phyloP scores from a whole-genome alignment of 2,329 filamentous ascomycete genomes.

The Pseudogymnoascus sp. region DNA sequence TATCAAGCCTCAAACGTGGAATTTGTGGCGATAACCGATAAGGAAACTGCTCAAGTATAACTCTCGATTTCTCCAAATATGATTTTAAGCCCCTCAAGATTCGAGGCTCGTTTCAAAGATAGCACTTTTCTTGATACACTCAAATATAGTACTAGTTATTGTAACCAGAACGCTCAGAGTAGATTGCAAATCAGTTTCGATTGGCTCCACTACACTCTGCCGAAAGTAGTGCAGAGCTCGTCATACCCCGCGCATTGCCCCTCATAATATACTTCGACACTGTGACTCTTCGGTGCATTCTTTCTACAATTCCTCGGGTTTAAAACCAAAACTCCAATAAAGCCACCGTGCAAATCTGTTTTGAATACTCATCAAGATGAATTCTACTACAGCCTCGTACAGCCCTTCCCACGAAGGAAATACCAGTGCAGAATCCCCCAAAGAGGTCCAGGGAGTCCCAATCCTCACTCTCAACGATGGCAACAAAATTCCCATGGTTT shows the following conservation, averaged over 20 bases:
- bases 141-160: background rate
- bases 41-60: background rate
- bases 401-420: constrained; percentile 29
- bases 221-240: background rate
- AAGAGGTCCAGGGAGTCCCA: constrained; percentile 47
- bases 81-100: background rate
- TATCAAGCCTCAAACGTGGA: background rate
- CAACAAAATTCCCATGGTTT: constrained; percentile 61
- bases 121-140: background rate
- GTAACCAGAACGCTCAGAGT: background rate
- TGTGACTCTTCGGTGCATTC: background rate
- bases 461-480: constrained; percentile 66
- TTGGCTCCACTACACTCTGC: background rate
- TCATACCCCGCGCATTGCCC: constrained; percentile 4
- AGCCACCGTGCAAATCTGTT: background rate
- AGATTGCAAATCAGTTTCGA: no score
- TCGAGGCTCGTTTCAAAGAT: background rate
- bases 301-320: background rate
- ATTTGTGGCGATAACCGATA: background rate
- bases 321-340: background rate
- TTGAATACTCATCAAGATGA: constrained; percentile 30
- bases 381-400: constrained; percentile 36
- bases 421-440: constrained; percentile 66
- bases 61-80: background rate
- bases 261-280: constrained; percentile 1